Percentiles rank a stretch among this genome's conserved stretches.
These are phyloP conservation scores for Corniculantispora saksenae DNA, from an alignment of 2,329 filamentous ascomycete genomes.

Conservation along the genomic window DNA sequence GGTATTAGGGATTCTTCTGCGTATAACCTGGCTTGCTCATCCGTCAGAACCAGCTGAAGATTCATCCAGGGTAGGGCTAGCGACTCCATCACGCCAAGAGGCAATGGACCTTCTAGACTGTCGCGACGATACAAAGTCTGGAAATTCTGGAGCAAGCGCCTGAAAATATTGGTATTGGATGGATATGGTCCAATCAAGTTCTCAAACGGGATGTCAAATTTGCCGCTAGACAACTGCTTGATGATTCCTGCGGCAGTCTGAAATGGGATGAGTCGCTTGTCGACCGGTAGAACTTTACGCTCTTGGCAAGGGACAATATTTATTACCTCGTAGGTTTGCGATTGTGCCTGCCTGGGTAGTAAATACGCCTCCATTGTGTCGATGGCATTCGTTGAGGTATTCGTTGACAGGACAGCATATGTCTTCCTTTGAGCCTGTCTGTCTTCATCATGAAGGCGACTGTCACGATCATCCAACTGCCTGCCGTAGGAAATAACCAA, in stretches of 20 bases:
- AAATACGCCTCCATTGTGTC: neutral
- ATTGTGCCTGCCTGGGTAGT: neutral
- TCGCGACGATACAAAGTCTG: too few relatives aligned
- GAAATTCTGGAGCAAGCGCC: constrained; percentile 8
- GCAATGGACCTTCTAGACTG: neutral
- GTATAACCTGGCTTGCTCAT: constrained; percentile 7
- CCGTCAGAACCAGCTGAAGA: constrained; percentile 10
- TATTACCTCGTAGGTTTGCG: constrained; percentile 7
- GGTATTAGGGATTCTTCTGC: neutral
- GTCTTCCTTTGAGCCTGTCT: constrained; percentile 9
- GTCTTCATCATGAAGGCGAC: constrained; percentile 13
- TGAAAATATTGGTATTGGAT: neutral
- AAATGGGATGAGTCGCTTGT: neutral
- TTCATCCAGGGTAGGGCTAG: constrained; percentile 14
- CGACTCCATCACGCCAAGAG: constrained; percentile 9
- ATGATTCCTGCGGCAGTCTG: neutral
- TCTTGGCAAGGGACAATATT: constrained; percentile 8
- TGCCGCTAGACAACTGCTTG: neutral
- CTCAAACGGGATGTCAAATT: constrained; percentile 16
- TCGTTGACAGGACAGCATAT: constrained; percentile 12
- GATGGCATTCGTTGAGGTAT: constrained; percentile 16
- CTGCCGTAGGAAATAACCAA: constrained; percentile 17
- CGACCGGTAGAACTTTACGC: neutral
- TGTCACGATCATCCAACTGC: constrained; percentile 8
- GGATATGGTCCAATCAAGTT: constrained; percentile 13